Evolutionary conservation across 2,329 filamentous ascomycete species (phyloP), one percentile per base, ranked within the genome.

Genomic region (Monosporascus sp.): DNA sequence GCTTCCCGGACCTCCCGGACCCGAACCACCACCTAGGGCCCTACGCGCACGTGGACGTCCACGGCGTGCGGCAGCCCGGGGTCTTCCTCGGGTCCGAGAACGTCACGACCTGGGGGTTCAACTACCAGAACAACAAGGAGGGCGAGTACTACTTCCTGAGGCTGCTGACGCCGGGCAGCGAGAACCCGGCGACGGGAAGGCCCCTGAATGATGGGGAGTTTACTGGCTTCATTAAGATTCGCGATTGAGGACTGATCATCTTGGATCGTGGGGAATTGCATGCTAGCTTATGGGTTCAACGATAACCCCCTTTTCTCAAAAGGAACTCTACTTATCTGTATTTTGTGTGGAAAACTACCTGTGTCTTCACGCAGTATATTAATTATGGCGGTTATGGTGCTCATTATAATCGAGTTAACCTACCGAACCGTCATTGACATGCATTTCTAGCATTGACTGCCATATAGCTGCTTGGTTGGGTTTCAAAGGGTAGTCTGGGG

Each of bases 51-150:
- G n/a, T 54, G 17, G 38, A 8, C 8, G 22, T 59, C 24, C 58
- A 58, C 38, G 56, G 59, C 14, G 53, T 52, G 17, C 38, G 37
- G 19, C 58, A 59, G 40, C 54, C 56, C 7, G 55, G 51, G 19
- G 54, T 58, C 16, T 63, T 53, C 46, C 45, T 62, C 24, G 58
- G 60, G 2, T 51, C 59, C 17, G 55, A 56, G 24, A 59, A 61
- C 49, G 47, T 58, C 20, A 62, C 58, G 20, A 56, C 52, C 7
- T 63, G 57, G 59, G 60, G 60, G 1, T 62, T 63, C 51, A 61
- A 61, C 52, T 61, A 61, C 51, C 58, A 61, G 43, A 63, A 60
- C 31, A 56, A 47, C 45, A 58, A 59, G 24, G 55, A 58, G 49
- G 55, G 58, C 26, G 55, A 61, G 53, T 63, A 63, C 51, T 60